phyloP scores from a whole-genome alignment of 768 basidiomycete species.

The Ephemerocybe angulata region DNA sequence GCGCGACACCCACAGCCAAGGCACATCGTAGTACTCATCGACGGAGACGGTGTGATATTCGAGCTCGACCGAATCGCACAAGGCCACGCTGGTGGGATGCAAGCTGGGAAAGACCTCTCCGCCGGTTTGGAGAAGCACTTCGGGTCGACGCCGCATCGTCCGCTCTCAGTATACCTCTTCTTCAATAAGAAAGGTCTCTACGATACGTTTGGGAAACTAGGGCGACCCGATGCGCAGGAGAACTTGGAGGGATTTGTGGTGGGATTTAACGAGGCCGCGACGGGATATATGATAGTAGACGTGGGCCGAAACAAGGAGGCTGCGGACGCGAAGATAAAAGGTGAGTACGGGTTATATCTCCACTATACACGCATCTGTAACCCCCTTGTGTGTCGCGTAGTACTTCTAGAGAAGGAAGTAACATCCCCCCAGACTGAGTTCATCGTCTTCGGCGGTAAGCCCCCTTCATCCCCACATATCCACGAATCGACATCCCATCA shows the following conservation, averaged over 20 bases:
- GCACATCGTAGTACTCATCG: slow-evolving; percentile 49
- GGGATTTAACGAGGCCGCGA: slow-evolving; percentile 67
- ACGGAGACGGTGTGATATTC: slow-evolving; percentile 67
- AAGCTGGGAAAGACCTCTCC: slow-evolving; percentile 48
- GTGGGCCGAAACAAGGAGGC: slow-evolving; percentile 70
- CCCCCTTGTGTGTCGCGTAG: slow-evolving; percentile 19
- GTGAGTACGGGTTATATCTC: slow-evolving; percentile 42
- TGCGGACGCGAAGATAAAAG: slow-evolving; percentile 74
- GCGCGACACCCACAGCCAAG: no score
- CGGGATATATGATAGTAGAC: slow-evolving; percentile 65
- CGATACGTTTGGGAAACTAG: slow-evolving; percentile 44
- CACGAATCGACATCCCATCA: background rate
- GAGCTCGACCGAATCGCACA: slow-evolving; percentile 46
- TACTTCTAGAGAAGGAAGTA: slow-evolving; percentile 57
- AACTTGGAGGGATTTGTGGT: slow-evolving; percentile 61
- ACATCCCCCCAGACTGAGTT: slow-evolving; percentile 59
- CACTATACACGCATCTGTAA: background rate
- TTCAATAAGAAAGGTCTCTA: slow-evolving; percentile 60
- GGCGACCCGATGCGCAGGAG: slow-evolving; percentile 30
- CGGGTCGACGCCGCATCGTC: slow-evolving; percentile 36
- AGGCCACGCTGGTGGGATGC: slow-evolving; percentile 55
- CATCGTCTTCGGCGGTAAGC: slow-evolving; percentile 61
- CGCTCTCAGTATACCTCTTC: slow-evolving; percentile 62
- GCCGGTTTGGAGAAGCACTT: slow-evolving; percentile 37
- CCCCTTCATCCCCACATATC: background rate